These are phyloP conservation scores for Vitis amurensis DNA, from an alignment of 164 flowering plant genomes.

Conservation along the genomic window DNA sequence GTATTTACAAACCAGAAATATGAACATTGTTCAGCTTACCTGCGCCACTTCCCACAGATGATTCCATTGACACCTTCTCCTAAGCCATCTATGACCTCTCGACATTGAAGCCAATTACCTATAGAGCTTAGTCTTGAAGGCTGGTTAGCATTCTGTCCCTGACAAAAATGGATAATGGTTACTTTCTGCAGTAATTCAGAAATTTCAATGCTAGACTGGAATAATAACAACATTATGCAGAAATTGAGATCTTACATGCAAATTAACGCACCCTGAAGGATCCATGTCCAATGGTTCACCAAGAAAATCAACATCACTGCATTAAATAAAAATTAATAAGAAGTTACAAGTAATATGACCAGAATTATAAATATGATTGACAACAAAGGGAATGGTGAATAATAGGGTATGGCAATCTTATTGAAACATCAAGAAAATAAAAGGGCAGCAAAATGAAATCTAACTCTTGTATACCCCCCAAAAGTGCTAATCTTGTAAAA, in stretches of 20 bases:
- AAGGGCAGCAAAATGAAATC: background rate
- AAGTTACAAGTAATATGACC: background rate
- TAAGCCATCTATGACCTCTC: constrained; percentile 38
- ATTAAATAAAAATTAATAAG: constrained; percentile 9
- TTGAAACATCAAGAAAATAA: background rate
- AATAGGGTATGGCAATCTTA: background rate
- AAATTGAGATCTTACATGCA: constrained; percentile 38
- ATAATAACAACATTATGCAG: background rate
- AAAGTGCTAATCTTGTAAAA: background rate
- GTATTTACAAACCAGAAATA: constrained; percentile 1
- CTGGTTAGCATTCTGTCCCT: constrained; percentile 38
- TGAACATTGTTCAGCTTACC: constrained; percentile 40
- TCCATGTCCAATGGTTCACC: constrained; percentile 50
- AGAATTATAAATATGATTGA: background rate
- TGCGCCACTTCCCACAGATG: constrained; percentile 96
- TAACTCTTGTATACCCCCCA: background rate
- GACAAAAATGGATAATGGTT: no score
- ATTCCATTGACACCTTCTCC: constrained; percentile 42
- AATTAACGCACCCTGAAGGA: constrained; percentile 27
- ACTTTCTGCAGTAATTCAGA: no score
- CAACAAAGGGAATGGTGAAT: background rate
- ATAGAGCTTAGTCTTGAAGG: constrained; percentile 38
- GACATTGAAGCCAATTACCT: constrained; percentile 95
- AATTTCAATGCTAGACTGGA: no score
- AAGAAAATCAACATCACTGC: constrained; percentile 46